Base-by-base conservation (phyloP, 306 rosid species). In the Fragaria vesca region DNA sequence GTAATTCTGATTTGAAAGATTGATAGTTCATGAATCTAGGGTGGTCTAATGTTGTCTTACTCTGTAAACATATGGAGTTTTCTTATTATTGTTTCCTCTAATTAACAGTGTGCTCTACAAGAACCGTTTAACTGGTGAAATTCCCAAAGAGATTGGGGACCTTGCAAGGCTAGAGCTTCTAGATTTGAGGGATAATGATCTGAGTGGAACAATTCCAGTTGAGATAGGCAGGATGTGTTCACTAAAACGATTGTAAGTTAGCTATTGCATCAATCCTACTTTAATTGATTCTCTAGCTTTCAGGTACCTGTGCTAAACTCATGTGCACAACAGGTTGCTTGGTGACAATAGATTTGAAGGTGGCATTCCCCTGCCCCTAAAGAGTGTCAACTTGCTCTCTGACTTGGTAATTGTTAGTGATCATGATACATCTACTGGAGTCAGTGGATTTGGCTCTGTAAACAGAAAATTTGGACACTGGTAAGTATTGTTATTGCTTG, bases 151-250 rank as follows among this genome's bases (percentile, higher is more conserved):
- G 67, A 76, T 96, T 55, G 97, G 85, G 83, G 85, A 70, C 57
- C 87, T 96, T 67, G 40, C 76, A 62, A 82, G 86, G 75, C 76
- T 96, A 74, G 93, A 96, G 77, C 68, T 85, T 78, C 78, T 96
- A 81, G 99, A 96, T 84, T 85, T 96, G 82, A 87, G 99, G 80
- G 93, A 82, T n/a, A 96, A 93, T 75, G 82, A 86, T 76, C 86
- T 93, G 76, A 83, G 80, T 79, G 96, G 94, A 83, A 80, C 71
- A 54, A 78, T 95, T 69, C 97, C 99, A 42, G 38, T 71, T 68
- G 94, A 90, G 78, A 73, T 91, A 81, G 85, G 84, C 81, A 86
- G 81, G 26, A 80, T 87, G 85, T 50, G 80, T 70, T 85, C 81
- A 18, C 86, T 91, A 69, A 96, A 89, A 79, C 76, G 71, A 82